These are phyloP conservation scores for Limnanthes douglasii DNA, from an alignment of 345 rosid genomes.

Conservation along the genomic window DNA sequence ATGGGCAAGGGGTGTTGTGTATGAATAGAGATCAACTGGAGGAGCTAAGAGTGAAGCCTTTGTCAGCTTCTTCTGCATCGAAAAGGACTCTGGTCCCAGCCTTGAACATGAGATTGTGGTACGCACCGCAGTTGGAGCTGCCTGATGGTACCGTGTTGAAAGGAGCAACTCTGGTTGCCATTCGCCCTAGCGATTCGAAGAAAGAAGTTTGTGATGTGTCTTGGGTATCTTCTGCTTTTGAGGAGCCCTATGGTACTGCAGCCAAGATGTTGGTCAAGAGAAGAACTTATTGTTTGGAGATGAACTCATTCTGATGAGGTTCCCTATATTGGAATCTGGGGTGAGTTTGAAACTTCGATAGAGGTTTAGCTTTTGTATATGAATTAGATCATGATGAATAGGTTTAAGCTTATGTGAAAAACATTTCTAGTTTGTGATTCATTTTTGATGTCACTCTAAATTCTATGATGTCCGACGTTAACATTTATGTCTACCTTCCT, in stretches of 20 bases:
- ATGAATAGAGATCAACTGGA: conserved; percentile 90
- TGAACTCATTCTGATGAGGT: conserved; percentile 74
- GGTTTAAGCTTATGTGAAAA: too few species aligned
- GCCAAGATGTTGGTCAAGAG: conserved; percentile 86
- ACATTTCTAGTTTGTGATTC: too few species aligned
- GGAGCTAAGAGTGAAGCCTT: conserved; percentile 82
- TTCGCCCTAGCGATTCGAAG: conserved; percentile 69
- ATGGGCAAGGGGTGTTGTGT: conserved; percentile 84
- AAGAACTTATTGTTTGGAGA: conserved; percentile 89
- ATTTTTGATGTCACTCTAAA: too few species aligned
- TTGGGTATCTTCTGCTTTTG: conserved; percentile 74
- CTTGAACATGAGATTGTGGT: conserved; percentile 89
- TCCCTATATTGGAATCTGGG: conserved; percentile 6
- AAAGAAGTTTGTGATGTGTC: conserved; percentile 55
- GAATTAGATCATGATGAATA: too few species aligned
- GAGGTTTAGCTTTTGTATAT: too few species aligned
- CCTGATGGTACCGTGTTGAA: conserved; percentile 67
- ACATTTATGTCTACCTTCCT: too few species aligned
- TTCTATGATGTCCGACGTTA: too few species aligned
- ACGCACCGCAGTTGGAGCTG: conserved; percentile 73
- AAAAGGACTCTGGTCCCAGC: conserved; percentile 97
- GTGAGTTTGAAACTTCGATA: too few species aligned
- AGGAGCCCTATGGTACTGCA: conserved; percentile 77
- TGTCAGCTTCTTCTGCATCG: conserved; percentile 78
- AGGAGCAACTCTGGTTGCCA: conserved; percentile 93